phyloP scores from a whole-genome alignment of 768 basidiomycete species.

The Hericium coralloides region DNA sequence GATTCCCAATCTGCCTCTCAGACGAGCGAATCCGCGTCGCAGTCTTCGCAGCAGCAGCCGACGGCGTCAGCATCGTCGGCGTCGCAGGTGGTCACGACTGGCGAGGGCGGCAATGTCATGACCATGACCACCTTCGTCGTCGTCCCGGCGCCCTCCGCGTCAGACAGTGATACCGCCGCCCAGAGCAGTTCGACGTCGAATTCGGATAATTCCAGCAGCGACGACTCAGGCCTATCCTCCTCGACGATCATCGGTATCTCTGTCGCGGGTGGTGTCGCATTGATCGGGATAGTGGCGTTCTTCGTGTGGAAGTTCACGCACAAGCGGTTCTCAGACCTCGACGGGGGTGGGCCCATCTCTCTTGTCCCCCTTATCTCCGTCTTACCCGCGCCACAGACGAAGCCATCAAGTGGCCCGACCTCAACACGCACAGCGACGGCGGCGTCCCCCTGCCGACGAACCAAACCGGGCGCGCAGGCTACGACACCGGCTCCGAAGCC shows the following conservation, averaged over 20 bases:
- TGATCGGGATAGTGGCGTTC: conserved; percentile 64
- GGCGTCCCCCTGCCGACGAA: conserved; percentile 49
- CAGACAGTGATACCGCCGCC: conserved; percentile 3
- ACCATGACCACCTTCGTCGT: conserved; percentile 22
- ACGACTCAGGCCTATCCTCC: conserved; percentile 39
- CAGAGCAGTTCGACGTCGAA: conserved; percentile 20
- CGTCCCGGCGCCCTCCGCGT: neutral
- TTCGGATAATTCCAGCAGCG: conserved; percentile 14
- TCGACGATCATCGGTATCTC: conserved; percentile 76
- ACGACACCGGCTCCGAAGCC: conserved; percentile 56
- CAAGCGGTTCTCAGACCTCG: conserved; percentile 61
- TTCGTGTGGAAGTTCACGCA: conserved; percentile 82
- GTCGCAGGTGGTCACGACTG: conserved; percentile 18
- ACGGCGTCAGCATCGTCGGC: conserved; percentile 7
- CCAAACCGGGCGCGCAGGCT: conserved; percentile 63
- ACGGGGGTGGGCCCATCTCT: conserved; percentile 51
- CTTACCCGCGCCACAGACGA: conserved; percentile 40
- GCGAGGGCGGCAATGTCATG: conserved; percentile 21
- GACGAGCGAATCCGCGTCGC: neutral
- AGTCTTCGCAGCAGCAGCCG: neutral
- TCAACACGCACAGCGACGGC: conserved; percentile 50
- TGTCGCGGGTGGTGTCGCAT: conserved; percentile 71
- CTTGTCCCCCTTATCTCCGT: neutral
- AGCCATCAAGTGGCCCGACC: conserved; percentile 88
- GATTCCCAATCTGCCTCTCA: neutral